phyloP scores from a whole-genome alignment of 2,329 filamentous ascomycete genomes.

The Cytospora chrysosperma region DNA sequence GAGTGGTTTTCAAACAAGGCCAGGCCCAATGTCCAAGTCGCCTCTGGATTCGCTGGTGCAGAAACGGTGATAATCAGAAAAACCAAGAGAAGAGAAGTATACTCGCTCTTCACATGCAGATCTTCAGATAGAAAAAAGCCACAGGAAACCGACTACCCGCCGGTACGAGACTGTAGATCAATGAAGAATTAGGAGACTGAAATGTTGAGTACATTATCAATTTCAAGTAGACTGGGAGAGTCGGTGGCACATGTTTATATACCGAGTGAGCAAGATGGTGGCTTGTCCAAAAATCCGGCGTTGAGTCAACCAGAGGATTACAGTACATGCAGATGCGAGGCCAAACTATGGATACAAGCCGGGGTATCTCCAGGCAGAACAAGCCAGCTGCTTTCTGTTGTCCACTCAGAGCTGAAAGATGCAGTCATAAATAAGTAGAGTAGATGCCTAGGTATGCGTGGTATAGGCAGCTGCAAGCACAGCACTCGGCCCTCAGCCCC shows the following conservation, averaged over 20 bases:
- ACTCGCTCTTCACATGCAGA: no score
- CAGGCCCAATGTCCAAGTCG: no score
- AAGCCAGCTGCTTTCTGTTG: background rate
- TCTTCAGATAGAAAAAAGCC: no score
- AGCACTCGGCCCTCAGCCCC: background rate
- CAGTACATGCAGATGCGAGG: background rate
- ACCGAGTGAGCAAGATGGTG: background rate
- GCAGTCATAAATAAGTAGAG: background rate
- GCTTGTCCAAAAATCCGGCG: background rate
- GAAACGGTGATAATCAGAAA: no score
- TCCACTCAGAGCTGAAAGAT: background rate
- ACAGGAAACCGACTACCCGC: no score
- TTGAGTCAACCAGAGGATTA: background rate
- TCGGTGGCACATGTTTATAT: background rate
- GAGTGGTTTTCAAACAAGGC: no score
- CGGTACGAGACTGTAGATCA: no score
- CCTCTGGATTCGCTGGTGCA: background rate
- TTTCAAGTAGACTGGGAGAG: background rate
- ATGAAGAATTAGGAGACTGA: no score
- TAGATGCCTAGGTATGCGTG: background rate
- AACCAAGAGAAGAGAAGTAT: no score
- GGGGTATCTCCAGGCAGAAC: background rate
- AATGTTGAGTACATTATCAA: no score
- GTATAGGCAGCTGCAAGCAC: background rate
- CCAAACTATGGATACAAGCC: background rate